Evolutionary conservation across 208 protist genomes (phyloP).

Genomic region (Trypanosoma platydactyli): DNA sequence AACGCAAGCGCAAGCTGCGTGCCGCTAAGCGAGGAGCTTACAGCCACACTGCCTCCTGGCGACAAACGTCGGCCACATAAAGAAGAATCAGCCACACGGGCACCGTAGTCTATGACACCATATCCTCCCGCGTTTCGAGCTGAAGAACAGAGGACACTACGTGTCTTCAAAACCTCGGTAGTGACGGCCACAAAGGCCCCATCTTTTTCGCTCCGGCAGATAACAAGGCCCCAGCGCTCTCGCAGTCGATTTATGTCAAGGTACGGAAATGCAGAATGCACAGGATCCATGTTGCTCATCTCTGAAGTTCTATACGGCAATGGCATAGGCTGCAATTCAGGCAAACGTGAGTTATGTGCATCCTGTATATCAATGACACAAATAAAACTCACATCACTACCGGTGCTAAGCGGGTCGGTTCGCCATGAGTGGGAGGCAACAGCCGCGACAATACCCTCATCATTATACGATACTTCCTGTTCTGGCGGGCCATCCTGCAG

Average conservation of each 20-base stretch:
- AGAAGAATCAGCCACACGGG: conserved; percentile 1
- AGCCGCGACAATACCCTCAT: conserved; percentile 27
- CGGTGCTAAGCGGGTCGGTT: conserved; percentile 27
- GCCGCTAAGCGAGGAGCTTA: conserved; percentile 20
- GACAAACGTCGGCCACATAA: neutral
- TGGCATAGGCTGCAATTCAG: neutral
- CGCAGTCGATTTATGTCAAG: conserved; percentile 15
- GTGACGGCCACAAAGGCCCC: conserved; percentile 2
- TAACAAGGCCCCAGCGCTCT: conserved; percentile 15
- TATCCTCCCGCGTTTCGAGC: neutral
- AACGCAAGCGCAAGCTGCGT: conserved; percentile 21
- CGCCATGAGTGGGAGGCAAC: conserved; percentile 57
- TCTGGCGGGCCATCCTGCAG: conserved; percentile 44
- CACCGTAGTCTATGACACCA: conserved; percentile 15
- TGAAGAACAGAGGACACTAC: neutral
- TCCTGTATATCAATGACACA: conserved; percentile 48
- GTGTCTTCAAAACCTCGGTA: neutral
- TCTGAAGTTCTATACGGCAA: too few species aligned
- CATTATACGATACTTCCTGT: conserved; percentile 39
- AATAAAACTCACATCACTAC: conserved; percentile 52
- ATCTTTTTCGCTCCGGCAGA: neutral
- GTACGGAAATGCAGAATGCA: conserved; percentile 10
- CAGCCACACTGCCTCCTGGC: neutral
- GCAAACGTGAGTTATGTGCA: too few species aligned
- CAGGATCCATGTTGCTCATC: neutral